phyloP scores from a whole-genome alignment of 2,329 filamentous ascomycete species.

The Penicillium rolfsii region DNA sequence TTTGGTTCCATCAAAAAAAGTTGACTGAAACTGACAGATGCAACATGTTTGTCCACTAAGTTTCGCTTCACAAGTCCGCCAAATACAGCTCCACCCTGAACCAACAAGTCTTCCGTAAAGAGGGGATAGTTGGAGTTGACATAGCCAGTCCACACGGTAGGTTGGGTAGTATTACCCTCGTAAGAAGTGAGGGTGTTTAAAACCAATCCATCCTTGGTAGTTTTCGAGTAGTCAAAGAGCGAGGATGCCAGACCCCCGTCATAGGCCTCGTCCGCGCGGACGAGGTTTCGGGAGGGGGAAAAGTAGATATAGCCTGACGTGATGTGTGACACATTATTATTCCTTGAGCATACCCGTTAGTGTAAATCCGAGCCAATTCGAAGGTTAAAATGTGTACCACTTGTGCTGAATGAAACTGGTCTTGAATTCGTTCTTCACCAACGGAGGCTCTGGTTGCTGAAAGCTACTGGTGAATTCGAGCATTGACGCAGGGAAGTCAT shows the following conservation, averaged over 20 bases:
- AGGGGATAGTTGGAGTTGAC: constrained; percentile 6
- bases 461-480: background rate
- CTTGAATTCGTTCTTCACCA: constrained; percentile 1
- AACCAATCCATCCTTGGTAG: constrained; percentile 1
- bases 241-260: background rate
- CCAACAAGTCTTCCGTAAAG: background rate
- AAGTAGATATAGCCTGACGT: constrained; percentile 42
- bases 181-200: background rate
- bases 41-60: background rate
- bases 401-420: constrained; percentile 8
- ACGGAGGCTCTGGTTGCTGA: background rate
- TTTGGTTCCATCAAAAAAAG: background rate
- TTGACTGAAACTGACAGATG: background rate
- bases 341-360: background rate
- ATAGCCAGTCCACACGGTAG: constrained; percentile 1
- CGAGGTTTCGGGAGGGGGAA: constrained; percentile 35
- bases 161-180: constrained; percentile 19
- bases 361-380: no score
- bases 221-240: background rate
- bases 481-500: background rate
- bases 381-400: background rate
- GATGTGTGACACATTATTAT: constrained; percentile 44
- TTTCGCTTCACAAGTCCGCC: constrained; percentile 3
- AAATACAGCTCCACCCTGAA: background rate
- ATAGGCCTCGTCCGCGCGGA: constrained; percentile 39